These are phyloP conservation scores for Fusarium foetens DNA, from an alignment of 2,329 filamentous ascomycete genomes.

Conservation along the genomic window DNA sequence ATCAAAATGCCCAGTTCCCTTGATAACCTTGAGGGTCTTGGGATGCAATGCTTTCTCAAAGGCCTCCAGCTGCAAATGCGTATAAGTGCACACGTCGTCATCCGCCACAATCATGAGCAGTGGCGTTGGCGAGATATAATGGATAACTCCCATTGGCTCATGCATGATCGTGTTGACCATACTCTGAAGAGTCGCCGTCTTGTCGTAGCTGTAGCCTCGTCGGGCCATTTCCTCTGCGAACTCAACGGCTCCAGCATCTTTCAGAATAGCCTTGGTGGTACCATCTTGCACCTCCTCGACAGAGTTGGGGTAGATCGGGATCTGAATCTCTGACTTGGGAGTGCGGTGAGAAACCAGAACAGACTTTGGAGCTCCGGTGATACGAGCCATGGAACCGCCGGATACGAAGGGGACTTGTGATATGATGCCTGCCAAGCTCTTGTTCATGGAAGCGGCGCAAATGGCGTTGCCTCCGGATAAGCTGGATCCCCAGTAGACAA, in stretches of 20 bases:
- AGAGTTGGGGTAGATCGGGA: background rate
- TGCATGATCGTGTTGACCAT: background rate
- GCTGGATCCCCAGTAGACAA: background rate
- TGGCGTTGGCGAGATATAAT: background rate
- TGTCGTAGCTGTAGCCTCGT: background rate
- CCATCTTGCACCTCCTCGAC: background rate
- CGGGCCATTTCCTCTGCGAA: background rate
- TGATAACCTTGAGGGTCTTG: background rate
- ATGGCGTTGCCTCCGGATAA: background rate
- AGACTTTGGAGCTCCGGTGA: background rate
- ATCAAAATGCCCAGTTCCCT: background rate
- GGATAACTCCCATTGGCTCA: rapidly evolving
- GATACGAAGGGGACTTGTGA: background rate
- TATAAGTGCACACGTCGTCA: background rate
- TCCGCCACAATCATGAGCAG: background rate
- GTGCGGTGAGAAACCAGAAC: rapidly evolving
- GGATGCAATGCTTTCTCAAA: background rate
- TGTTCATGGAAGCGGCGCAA: background rate
- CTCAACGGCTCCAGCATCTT: background rate
- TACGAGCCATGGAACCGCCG: background rate
- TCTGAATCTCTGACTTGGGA: rapidly evolving
- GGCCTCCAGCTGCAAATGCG: background rate
- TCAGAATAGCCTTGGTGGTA: background rate
- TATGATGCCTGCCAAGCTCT: background rate
- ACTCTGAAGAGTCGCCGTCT: background rate